Percentiles rank a stretch among this genome's conserved stretches.
Conservation (phyloP, 2,329 filamentous ascomycete genomes). For the Penicillium olsonii region DNA sequence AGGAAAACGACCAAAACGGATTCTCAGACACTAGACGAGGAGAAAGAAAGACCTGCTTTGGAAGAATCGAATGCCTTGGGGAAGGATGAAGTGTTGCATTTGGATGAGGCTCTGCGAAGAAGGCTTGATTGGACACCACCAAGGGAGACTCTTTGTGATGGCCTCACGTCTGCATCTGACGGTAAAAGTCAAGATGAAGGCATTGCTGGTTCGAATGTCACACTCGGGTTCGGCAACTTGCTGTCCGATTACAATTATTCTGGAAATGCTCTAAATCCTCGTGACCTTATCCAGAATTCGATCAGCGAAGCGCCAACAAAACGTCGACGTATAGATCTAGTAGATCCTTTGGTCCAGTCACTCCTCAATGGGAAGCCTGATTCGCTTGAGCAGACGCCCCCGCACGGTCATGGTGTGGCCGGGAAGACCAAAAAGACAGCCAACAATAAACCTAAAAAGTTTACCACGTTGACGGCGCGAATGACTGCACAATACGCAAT, state of each 20-base stretch:
- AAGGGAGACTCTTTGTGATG: constrained; percentile 38
- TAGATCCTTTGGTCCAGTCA: constrained; percentile 25
- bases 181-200: constrained; percentile 1
- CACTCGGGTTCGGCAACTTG: constrained; percentile 35
- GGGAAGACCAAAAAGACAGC: constrained; percentile 21
- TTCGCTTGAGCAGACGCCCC: constrained; percentile 11
- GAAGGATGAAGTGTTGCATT: constrained; percentile 27
- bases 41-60: neutral
- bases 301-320: constrained; percentile 35
- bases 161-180: constrained; percentile 22
- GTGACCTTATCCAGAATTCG: constrained; percentile 13
- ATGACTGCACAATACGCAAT: constrained; percentile 70
- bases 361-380: constrained; percentile 9
- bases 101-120: constrained; percentile 55
- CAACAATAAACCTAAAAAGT: constrained; percentile 66
- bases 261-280: constrained; percentile 16
- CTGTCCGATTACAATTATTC: constrained; percentile 46
- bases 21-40: constrained; percentile 1
- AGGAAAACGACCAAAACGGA: constrained; percentile 11
- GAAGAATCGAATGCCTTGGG: constrained; percentile 21
- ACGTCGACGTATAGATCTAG: constrained; percentile 39
- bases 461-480: constrained; percentile 74
- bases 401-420: constrained; percentile 16
- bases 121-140: constrained; percentile 70
- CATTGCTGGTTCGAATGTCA: neutral